phyloP scores from a whole-genome alignment of 441 rosid species.

The Jatropha podagrica region DNA sequence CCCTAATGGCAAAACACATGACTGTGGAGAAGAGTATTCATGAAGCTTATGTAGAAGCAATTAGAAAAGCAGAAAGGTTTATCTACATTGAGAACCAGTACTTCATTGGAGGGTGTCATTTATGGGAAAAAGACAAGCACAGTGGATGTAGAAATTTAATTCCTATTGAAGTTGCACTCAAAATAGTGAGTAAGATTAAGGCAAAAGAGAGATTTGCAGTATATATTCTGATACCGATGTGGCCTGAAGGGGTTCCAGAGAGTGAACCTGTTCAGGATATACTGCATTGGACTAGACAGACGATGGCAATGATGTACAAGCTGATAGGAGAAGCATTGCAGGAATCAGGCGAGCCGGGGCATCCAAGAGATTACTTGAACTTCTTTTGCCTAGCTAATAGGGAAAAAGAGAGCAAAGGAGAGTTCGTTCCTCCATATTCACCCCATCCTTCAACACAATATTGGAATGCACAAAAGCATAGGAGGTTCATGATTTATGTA shows the following conservation, averaged over 20 bases:
- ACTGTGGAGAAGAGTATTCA: slow-evolving; percentile 69
- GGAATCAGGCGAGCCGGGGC: slow-evolving; percentile 47
- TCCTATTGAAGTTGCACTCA: slow-evolving; percentile 77
- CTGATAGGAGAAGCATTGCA: slow-evolving; percentile 64
- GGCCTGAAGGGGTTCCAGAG: slow-evolving; percentile 91
- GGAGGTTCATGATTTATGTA: slow-evolving; percentile 92
- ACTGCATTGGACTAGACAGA: slow-evolving; percentile 83
- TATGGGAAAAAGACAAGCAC: slow-evolving; percentile 62
- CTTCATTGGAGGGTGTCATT: slow-evolving; percentile 80
- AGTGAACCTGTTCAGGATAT: slow-evolving; percentile 83
- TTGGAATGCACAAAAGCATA: slow-evolving; percentile 73
- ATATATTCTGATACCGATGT: slow-evolving; percentile 87
- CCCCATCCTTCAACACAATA: slow-evolving; percentile 62
- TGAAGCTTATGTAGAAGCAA: slow-evolving; percentile 71
- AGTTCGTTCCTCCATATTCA: slow-evolving; percentile 48
- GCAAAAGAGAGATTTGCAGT: slow-evolving; percentile 67
- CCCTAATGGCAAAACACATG: slow-evolving; percentile 48
- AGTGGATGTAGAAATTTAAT: slow-evolving; percentile 81
- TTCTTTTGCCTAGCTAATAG: slow-evolving; percentile 88
- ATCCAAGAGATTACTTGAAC: slow-evolving; percentile 78
- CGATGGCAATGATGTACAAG: slow-evolving; percentile 78
- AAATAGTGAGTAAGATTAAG: slow-evolving; percentile 58
- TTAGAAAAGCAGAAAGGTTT: slow-evolving; percentile 71
- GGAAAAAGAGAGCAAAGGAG: slow-evolving; percentile 57
- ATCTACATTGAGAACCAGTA: slow-evolving; percentile 91